Evolutionary conservation across 768 basidiomycete species (phyloP), one percentile per base, ranked within the genome.

Genomic region (Heimioporus sp.): DNA sequence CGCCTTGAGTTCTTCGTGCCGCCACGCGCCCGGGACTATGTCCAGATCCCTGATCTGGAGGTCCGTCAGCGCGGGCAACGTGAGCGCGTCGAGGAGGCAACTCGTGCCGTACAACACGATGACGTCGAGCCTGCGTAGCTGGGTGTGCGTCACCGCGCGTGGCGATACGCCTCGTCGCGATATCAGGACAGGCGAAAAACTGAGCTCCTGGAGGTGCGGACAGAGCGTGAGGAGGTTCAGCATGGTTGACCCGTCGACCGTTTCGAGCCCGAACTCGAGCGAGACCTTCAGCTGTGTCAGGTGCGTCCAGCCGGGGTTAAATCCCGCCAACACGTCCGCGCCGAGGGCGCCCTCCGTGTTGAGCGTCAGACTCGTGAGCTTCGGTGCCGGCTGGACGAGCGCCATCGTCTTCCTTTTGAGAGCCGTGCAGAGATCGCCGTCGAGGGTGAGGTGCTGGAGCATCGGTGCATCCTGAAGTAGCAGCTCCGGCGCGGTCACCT

Each of bases 401-500:
- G 42, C 19, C 21, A 63, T 49, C 21, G 24, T 28, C 24, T 28
- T 28, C 24, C 7, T 28, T 28, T 42, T 50, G n/a, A 44, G 53
- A 4, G 40, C 30, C 7, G 28, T 38, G 37, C 36, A n/a, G 16
- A 60, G 28, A 12, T 60, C 52, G 2, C 48, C 51, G 4, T 55
- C 53, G 21, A 56, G 44, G 5, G 61, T 46, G 36, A 63, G 52
- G 17, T 63, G 42, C 35, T 63, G 44, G 24, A 63, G 53, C 13
- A 62, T 35, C 31, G 57, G 64, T 0, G 56, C n/a, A 6, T 66
- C 47, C 41, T 42, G 39, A 43, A 65, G 57, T 38, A 65, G 16
- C 21, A 56, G 16, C 5, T 56, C 53, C 2, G 48, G 51, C n/a
- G 49, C 47, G 15, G 46, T 54, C 5, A 36, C 52, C 3, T 56